phyloP scores from a whole-genome alignment of 768 basidiomycete genomes.

The Lactarius hatsudake region DNA sequence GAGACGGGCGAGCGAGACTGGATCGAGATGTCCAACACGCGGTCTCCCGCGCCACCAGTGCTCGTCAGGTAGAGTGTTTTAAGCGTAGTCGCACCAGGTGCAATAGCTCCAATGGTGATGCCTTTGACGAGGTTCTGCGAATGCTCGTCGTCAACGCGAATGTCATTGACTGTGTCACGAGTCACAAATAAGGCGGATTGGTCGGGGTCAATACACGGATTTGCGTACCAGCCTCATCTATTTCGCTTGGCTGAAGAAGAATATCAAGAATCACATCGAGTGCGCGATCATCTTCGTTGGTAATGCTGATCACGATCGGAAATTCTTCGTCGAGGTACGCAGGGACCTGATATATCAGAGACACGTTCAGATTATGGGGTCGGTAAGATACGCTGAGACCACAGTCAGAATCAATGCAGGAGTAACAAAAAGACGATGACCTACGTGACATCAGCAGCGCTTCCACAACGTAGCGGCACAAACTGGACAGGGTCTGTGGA shows the following conservation, averaged over 20 bases:
- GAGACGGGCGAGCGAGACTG: slow-evolving; percentile 48
- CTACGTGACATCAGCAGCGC: slow-evolving; percentile 48
- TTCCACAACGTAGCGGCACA: slow-evolving; percentile 48
- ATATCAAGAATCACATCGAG: slow-evolving; percentile 71
- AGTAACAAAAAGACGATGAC: slow-evolving; percentile 27
- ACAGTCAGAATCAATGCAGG: slow-evolving; percentile 13
- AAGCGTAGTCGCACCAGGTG: slow-evolving; percentile 51
- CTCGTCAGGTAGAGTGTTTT: slow-evolving; percentile 66
- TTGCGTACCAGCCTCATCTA: slow-evolving; percentile 60
- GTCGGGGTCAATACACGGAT: not conserved
- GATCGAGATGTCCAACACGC: slow-evolving; percentile 78
- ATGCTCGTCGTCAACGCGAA: slow-evolving; percentile 58
- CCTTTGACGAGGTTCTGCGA: slow-evolving; percentile 76
- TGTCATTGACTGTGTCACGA: slow-evolving; percentile 49
- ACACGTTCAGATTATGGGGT: slow-evolving; percentile 55
- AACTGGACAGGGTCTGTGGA: slow-evolving; percentile 53
- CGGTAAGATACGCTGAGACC: slow-evolving; percentile 56
- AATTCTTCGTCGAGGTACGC: slow-evolving; percentile 83
- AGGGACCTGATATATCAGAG: slow-evolving; percentile 57
- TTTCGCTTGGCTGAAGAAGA: slow-evolving; percentile 75
- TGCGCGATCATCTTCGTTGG: slow-evolving; percentile 66
- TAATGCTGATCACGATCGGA: slow-evolving; percentile 66
- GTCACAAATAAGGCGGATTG: not conserved
- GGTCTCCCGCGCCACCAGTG: slow-evolving; percentile 62
- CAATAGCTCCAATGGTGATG: slow-evolving; percentile 59